Evolutionary conservation across 2,329 filamentous ascomycete species (phyloP).

Genomic region (Colletotrichum simmondsii): DNA sequence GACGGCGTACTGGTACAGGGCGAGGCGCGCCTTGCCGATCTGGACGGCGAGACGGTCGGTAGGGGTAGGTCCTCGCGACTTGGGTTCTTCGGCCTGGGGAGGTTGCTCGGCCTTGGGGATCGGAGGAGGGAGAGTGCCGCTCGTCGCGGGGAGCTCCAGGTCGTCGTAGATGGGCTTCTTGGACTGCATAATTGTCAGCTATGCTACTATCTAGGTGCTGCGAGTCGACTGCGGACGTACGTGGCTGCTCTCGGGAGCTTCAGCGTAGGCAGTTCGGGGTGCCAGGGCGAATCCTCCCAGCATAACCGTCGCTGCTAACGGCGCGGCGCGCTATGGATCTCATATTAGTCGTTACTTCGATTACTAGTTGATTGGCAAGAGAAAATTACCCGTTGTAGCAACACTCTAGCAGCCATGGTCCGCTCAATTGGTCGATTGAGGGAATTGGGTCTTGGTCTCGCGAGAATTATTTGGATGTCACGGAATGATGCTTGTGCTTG

Average conservation of each 20-base stretch:
- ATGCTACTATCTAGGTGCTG: not conserved
- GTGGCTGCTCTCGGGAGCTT: slow-evolving; percentile 51
- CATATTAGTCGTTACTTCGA: slow-evolving; percentile 1
- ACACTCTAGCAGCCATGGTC: slow-evolving; percentile 70
- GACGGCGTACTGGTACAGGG: slow-evolving; percentile 80
- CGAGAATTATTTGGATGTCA: slow-evolving; percentile 37
- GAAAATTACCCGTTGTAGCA: slow-evolving; percentile 64
- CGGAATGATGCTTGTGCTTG: slow-evolving; percentile 34
- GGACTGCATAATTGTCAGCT: slow-evolving; percentile 44
- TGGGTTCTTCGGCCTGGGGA: slow-evolving; percentile 39
- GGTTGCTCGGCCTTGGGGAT: slow-evolving; percentile 46
- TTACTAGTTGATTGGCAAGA: not conserved
- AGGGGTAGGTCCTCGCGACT: slow-evolving; percentile 72
- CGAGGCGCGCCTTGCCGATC: slow-evolving; percentile 82
- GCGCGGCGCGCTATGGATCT: slow-evolving; percentile 60
- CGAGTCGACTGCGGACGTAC: slow-evolving; percentile 4
- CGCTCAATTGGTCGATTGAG: slow-evolving; percentile 56
- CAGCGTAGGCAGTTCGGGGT: slow-evolving; percentile 61
- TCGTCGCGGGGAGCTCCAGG: slow-evolving; percentile 58
- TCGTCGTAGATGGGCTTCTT: slow-evolving; percentile 87
- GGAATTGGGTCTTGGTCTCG: slow-evolving; percentile 36
- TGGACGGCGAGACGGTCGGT: slow-evolving; percentile 90
- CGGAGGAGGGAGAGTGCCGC: slow-evolving; percentile 43
- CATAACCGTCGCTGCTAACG: slow-evolving; percentile 63
- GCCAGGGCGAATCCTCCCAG: slow-evolving; percentile 59